phyloP scores from a whole-genome alignment of 352 stramenopile species.

The Heterotrichella gracilis region DNA sequence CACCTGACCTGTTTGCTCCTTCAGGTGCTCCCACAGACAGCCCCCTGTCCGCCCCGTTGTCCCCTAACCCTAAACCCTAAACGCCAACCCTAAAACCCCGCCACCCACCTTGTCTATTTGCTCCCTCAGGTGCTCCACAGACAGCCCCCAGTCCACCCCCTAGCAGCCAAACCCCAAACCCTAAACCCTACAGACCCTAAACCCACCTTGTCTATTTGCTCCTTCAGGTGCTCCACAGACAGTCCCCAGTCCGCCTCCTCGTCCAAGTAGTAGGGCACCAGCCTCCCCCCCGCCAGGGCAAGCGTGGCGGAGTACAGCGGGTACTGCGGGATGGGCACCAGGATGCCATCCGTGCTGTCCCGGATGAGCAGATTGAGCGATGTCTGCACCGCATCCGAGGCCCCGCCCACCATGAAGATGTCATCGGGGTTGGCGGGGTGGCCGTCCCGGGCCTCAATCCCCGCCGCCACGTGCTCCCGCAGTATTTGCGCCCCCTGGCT shows the following conservation, averaged over 20 bases:
- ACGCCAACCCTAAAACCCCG: too few species aligned
- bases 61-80: too few species aligned
- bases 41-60: too few species aligned
- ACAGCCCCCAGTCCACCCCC: too few species aligned
- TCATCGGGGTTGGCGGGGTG: conserved; percentile 53
- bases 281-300: conserved; percentile 54
- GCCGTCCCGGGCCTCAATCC: conserved; percentile 45
- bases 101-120: too few species aligned
- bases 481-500: conserved; percentile 47
- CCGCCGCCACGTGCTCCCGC: conserved; percentile 48
- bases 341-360: conserved; percentile 33
- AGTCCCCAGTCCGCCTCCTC: conserved; percentile 62
- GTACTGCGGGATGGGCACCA: conserved; percentile 94
- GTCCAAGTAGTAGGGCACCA: conserved; percentile 82
- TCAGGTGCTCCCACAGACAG: too few species aligned
- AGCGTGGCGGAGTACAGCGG: conserved; percentile 90
- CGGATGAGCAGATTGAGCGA: conserved; percentile 27
- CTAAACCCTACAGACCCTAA: too few species aligned
- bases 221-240: conserved; percentile 46
- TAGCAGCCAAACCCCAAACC: too few species aligned
- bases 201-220: too few species aligned
- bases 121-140: too few species aligned
- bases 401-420: conserved; percentile 86
- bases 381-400: conserved; percentile 61
- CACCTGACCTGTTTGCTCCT: too few species aligned